Base-by-base conservation (phyloP, 2,329 filamentous ascomycete genomes). In the Penicillium verrucosum region DNA sequence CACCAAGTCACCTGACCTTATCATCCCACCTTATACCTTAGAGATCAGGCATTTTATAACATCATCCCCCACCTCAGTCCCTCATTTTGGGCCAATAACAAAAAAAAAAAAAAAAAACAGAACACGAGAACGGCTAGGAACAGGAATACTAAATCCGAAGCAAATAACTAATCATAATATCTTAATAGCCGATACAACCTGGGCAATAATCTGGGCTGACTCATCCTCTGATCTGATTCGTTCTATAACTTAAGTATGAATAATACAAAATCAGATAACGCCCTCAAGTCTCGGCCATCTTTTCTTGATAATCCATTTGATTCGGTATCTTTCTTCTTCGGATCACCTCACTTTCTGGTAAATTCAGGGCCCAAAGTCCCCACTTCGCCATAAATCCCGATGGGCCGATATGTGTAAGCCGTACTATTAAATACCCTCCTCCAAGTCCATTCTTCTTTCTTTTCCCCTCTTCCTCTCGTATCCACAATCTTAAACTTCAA, bases 321-420 rank as follows among this genome's bases (percentile, higher is more conserved):
- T 73, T 73, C 70, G 70, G 70, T 70, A 71, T 70, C 69, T 64
- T 72, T 71, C 69, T 70, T 55, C 59, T 65, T 67, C 61, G 65
- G 65, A 70, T 72, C 70, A 71, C 61, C 69, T 69, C 56, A 70
- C 66, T 60, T 32, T 32, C 34, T 29, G 56, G 60, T 52, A 56
- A 58, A 53, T 32, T 3, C n/a, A 21, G n/a, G 18, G 29, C 43
- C 25, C 21, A 21, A 57, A 57, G 57, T 59, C 51, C 56, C 51
- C 32, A 63, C 45, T 60, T 63, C 60, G 60, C 27, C 45, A 47
- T 61, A 58, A 64, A 59, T 64, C 61, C 64, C 63, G 63, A 63
- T 59, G 58, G 64, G 63, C 63, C 63, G 64, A 65, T 60, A 64
- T 66, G 62, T 66, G 64, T 66, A 62, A 66, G 62, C 59, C 43